These are phyloP conservation scores for Chalciporus chontae DNA, from an alignment of 768 basidiomycete species.

Conservation along the genomic window DNA sequence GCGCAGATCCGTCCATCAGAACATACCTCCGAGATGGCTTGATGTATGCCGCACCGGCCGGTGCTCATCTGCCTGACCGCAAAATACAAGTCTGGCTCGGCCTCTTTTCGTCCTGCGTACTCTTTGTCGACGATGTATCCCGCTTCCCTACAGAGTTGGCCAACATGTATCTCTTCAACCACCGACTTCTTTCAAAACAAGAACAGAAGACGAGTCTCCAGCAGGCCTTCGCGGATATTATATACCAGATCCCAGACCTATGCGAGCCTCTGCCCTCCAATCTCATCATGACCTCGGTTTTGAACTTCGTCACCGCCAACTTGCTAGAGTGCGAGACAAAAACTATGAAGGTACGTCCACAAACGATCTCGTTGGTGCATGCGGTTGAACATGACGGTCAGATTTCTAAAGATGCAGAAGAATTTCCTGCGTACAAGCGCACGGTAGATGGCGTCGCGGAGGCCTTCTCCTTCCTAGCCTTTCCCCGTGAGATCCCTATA, in stretches of 20 bases:
- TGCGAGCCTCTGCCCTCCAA: conserved; percentile 28
- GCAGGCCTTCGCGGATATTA: conserved; percentile 26
- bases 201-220: conserved; percentile 30
- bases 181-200: conserved; percentile 23
- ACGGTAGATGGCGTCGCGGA: conserved; percentile 27
- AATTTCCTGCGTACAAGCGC: conserved; percentile 18
- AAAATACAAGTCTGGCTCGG: conserved; percentile 33
- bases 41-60: conserved; percentile 10
- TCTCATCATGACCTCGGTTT: conserved; percentile 31
- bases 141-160: conserved; percentile 16
- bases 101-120: conserved; percentile 31
- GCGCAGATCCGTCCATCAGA: background rate
- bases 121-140: conserved; percentile 33
- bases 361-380: background rate
- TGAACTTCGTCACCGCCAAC: conserved; percentile 32
- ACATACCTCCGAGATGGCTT: conserved; percentile 3
- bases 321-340: conserved; percentile 29
- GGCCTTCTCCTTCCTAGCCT: conserved; percentile 32
- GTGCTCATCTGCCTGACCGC: conserved; percentile 23
- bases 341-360: conserved; percentile 18
- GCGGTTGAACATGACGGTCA: background rate
- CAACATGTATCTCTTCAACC: conserved; percentile 29
- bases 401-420: conserved; percentile 11
- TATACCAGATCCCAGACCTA: conserved; percentile 23
- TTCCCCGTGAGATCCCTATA: conserved; percentile 30